Evolutionary conservation across 2,329 filamentous ascomycete species (phyloP).

Genomic region (Claviceps purpurea): DNA sequence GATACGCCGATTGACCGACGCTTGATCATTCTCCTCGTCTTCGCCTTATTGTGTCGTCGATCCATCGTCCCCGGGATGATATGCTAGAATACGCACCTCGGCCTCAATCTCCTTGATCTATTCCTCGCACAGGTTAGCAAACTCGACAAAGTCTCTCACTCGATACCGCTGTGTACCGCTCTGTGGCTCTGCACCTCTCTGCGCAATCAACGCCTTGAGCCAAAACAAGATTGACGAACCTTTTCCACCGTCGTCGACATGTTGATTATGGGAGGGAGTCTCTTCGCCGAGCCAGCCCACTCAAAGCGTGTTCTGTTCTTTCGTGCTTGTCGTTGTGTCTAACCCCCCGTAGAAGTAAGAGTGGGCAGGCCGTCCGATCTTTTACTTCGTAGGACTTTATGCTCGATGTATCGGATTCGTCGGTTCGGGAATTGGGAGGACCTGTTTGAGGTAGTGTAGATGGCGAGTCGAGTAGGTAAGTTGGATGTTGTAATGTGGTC

Average conservation of each 20-base stretch:
- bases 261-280: slow-evolving; percentile 26
- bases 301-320: neutral
- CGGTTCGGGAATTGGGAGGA: too few species aligned
- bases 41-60: neutral
- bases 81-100: slow-evolving; percentile 51
- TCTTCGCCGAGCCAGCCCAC: slow-evolving; percentile 1
- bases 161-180: too few species aligned
- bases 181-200: neutral
- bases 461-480: too few species aligned
- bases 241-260: slow-evolving; percentile 99
- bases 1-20: too few species aligned
- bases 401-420: too few species aligned
- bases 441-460: too few species aligned
- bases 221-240: slow-evolving; percentile 33
- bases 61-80: neutral
- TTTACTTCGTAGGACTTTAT: too few species aligned
- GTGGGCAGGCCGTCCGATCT: too few species aligned
- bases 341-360: too few species aligned
- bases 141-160: too few species aligned
- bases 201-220: neutral
- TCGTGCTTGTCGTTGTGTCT: too few species aligned
- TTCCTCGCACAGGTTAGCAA: slow-evolving; percentile 22
- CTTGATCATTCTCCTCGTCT: neutral
- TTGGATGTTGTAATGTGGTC: too few species aligned
- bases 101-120: slow-evolving; percentile 95